Percentiles rank a stretch among this genome's conserved stretches.
Conservation (phyloP, 78 protist genomes). For the Chrysochromulina tobinii region DNA sequence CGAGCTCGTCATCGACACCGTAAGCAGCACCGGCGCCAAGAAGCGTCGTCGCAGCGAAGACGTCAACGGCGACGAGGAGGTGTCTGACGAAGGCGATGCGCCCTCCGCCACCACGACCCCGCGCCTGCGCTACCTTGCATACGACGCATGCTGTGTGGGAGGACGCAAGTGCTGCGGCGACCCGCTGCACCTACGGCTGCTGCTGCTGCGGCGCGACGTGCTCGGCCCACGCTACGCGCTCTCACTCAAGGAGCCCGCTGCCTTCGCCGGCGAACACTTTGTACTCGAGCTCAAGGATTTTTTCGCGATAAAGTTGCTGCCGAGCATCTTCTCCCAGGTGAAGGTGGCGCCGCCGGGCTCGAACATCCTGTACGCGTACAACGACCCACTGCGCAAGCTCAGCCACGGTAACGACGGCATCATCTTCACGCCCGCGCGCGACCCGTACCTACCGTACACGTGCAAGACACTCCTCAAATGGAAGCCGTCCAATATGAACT, state of each 20-base stretch:
- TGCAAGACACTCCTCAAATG: slow-evolving; percentile 26
- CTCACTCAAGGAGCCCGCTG: not conserved
- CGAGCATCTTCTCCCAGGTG: not conserved
- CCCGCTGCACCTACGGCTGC: slow-evolving; percentile 5
- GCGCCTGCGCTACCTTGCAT: not conserved
- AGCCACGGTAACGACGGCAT: slow-evolving; percentile 51
- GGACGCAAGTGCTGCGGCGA: not conserved
- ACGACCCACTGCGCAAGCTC: slow-evolving; percentile 14
- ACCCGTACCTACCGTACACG: slow-evolving; percentile 18
- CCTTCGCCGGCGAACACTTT: not conserved
- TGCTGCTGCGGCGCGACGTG: not conserved
- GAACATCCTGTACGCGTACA: not conserved
- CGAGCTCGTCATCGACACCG: slow-evolving; percentile 39
- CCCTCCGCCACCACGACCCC: not conserved
- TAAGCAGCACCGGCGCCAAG: not conserved
- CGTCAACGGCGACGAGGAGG: not conserved
- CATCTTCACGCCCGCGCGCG: slow-evolving; percentile 36
- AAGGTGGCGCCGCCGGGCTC: not conserved
- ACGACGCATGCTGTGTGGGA: not conserved
- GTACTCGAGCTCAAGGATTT: not conserved
- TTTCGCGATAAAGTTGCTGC: not conserved
- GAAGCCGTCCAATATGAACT: slow-evolving; percentile 31
- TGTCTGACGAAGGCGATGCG: not conserved
- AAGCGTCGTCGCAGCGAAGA: no score
- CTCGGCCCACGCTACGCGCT: slow-evolving; percentile 2